Evolutionary conservation across 1,139 yeast species (phyloP), one percentile per base, ranked within the genome.

Genomic region (Lodderomyces parapsilosis): DNA sequence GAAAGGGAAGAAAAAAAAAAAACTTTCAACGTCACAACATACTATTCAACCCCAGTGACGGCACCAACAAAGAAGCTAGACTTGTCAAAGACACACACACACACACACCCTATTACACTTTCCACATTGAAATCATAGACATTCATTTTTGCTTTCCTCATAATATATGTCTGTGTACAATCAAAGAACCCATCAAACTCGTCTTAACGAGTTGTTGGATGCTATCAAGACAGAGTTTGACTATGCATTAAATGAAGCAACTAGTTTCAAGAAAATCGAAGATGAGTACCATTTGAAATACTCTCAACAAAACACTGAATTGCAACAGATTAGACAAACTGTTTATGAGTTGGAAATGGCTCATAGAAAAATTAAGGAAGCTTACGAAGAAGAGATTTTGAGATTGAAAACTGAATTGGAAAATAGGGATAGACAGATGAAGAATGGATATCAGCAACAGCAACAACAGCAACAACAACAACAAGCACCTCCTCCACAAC

Each of bases 271-370:
- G 59, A 83, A 88, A 63, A 96, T 91, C 65, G 93, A 90, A 69
- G 96, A 90, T 63, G 97, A 91, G 61, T 88, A 85, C 58, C 98
- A 93, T 66, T 75, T 86, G 55, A 91, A 91, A 63, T 83, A 89
- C 61, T 84, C 81, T 61, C 96, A 90, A 66, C 98, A 93, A 65
- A 85, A 90, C 43, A 89, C 88, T 42, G 99, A 93, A 65, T 85
- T 93, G 82, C 94, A 90, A 60, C 96, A 88, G 63, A 91, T 93
- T 52, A 80, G 97, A 58, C 95, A 89, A 60, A 88, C 96, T 14
- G 96, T 93, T 40, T 90, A 85, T 60, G 98, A 93, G 62, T 77
- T 93, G 57, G 98, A 93, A 63, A 80, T 86, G 79, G 94, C 96
- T 38, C 98, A 93, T 68, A 77, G 96, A 55, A 88, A 89, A 63